Base-by-base conservation (phyloP, 2,329 filamentous ascomycete species). In the Amauroascus niger region DNA sequence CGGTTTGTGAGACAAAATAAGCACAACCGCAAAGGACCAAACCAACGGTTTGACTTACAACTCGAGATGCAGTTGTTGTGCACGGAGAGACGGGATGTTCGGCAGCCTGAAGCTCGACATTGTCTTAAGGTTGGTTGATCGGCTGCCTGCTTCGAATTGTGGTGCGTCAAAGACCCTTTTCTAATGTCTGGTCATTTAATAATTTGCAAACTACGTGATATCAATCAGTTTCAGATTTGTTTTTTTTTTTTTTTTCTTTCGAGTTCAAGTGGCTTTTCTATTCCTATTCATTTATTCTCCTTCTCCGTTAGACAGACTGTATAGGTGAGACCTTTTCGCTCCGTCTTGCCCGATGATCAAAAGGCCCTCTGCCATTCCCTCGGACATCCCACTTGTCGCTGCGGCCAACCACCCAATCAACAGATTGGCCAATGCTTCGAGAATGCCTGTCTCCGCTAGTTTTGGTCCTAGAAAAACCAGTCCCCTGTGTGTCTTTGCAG, bases 11-110 rank as follows among this genome's bases (percentile, higher is more conserved):
- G 6, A 20, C 11, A 20, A 53, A 18, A 54, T 9, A 9, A 30
- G 26, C 9, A 40, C 13, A 35, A 49, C 45, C 26, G 44, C 7
- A 26, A 35, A n/a, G 3, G 13, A 49, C 24, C 13, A 6, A 16
- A 33, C 6, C 24, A 11, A 13, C 20, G 33, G n/a, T 11, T 20
- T 11, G 13, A 62, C 84, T 61, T 75, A 93, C 87, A 91, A 93
- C 73, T 93, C 88, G 55, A 87, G 78, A 39, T 89, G 76, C 48
- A 93, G 78, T 65, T 89, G 84, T 68, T 93, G 86, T 68, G 79
- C 82, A 63, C 84, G 80, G 64, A 90, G 74, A 26, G 77, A 77
- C 33, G 73, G 69, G 49, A 72, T 64, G 52, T 66, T 69, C 18
- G 70, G 70, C 20, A 72, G 56, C 53, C 61, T 66, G 52, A 61